A percentile compares a stretch with the other conserved stretches of the same genome.
Evolutionary conservation across 148 eudicot genomes (phyloP).

Genomic region (Vaccinium macrocarpon): DNA sequence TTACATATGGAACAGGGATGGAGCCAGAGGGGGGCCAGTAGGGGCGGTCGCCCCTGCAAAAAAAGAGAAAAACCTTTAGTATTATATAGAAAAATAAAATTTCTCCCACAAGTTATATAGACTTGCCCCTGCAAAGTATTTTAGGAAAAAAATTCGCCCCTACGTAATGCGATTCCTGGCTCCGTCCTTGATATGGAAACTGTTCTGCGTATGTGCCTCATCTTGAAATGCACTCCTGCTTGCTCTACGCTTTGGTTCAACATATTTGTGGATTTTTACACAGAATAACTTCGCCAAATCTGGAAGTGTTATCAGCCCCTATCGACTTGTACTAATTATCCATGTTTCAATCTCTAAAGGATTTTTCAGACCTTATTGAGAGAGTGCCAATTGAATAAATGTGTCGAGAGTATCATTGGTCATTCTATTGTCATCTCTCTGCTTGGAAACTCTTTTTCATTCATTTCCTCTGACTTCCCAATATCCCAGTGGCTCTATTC

Average conservation of each 20-base stretch:
- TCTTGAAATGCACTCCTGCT: neutral
- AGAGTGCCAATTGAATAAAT: neutral
- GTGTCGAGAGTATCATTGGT: neutral
- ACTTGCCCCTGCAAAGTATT: no score
- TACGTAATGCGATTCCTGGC: no score
- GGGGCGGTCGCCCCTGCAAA: no score
- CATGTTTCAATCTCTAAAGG: neutral
- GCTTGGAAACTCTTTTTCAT: neutral
- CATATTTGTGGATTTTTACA: neutral
- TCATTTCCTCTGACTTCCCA: neutral
- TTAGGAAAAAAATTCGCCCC: no score
- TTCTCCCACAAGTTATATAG: no score
- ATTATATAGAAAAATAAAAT: no score
- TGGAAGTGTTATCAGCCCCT: constrained; percentile 1
- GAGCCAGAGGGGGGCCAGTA: no score
- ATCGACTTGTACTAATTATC: no score
- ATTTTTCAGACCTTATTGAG: neutral
- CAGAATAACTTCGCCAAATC: neutral
- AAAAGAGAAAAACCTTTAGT: no score
- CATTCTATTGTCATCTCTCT: no score
- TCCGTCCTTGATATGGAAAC: neutral
- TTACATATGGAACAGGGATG: neutral
- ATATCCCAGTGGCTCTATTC: neutral
- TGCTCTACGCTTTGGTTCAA: neutral
- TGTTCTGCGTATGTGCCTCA: neutral